Evolutionary conservation across 495 filamentous ascomycete species (phyloP).

Genomic region (Bryoglossum gracile): DNA sequence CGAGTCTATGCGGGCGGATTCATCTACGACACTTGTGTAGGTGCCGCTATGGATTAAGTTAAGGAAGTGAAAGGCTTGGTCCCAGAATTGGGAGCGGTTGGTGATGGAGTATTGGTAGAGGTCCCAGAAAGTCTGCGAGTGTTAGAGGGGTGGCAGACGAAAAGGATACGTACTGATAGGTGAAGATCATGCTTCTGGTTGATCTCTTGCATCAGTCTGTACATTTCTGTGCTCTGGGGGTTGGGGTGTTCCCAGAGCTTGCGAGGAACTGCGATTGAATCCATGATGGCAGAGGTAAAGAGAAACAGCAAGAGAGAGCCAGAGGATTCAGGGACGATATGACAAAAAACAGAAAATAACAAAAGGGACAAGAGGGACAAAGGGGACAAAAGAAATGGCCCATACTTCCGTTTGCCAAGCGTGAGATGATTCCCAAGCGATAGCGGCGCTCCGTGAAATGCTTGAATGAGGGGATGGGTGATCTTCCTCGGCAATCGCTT

Average conservation of each 20-base stretch:
- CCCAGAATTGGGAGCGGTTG: slow-evolving; percentile 59
- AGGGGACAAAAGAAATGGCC: no score
- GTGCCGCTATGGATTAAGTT: slow-evolving; percentile 54
- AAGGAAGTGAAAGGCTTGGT: slow-evolving; percentile 49
- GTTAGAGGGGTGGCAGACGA: not conserved
- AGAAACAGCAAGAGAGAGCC: not conserved
- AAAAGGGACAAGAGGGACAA: no score
- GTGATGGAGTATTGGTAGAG: slow-evolving; percentile 57
- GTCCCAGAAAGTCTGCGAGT: slow-evolving; percentile 49
- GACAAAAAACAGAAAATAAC: no score
- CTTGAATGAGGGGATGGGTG: no score
- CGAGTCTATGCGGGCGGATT: slow-evolving; percentile 56
- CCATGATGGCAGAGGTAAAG: slow-evolving; percentile 10
- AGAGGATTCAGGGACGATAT: no score
- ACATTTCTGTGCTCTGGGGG: slow-evolving; percentile 45
- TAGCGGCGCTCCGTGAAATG: no score
- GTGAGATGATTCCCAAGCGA: no score
- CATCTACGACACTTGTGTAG: slow-evolving; percentile 56
- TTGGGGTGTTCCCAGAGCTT: slow-evolving; percentile 53
- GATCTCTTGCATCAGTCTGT: slow-evolving; percentile 40
- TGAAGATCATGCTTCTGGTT: slow-evolving; percentile 36
- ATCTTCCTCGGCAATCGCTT: no score
- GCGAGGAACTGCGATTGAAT: slow-evolving; percentile 30
- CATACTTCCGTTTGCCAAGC: no score
- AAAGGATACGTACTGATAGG: slow-evolving; percentile 32